Evolutionary conservation across 257 asterid genomes (phyloP).

Genomic region (Gynochthodes officinalis): DNA sequence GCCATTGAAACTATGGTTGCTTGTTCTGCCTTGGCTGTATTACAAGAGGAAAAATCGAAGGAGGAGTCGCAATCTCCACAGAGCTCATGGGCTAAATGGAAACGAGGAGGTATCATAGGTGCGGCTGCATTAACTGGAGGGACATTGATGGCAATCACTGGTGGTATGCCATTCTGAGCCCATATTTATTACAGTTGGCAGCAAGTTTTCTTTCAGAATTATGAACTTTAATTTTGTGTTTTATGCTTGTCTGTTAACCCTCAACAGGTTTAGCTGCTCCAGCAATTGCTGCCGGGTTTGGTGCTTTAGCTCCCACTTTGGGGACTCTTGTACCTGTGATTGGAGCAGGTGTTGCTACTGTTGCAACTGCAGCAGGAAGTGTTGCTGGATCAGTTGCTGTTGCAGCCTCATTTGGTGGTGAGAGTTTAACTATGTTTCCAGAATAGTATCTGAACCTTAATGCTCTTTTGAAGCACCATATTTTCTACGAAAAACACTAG

Average conservation of each 20-base stretch:
- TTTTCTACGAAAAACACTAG: neutral
- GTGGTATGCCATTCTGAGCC: slow-evolving; percentile 43
- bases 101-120: slow-evolving; percentile 91
- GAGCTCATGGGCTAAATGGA: slow-evolving; percentile 82
- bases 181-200: neutral
- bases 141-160: slow-evolving; percentile 91
- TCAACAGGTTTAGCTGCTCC: slow-evolving; percentile 90
- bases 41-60: slow-evolving; percentile 67
- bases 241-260: slow-evolving; percentile 8
- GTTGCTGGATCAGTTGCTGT: slow-evolving; percentile 98
- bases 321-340: slow-evolving; percentile 85
- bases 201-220: neutral
- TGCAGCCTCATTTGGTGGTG: slow-evolving; percentile 98
- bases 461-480: neutral
- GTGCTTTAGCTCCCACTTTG: slow-evolving; percentile 90
- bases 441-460: slow-evolving; percentile 2
- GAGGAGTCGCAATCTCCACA: slow-evolving; percentile 43
- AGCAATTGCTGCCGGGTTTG: slow-evolving; percentile 92
- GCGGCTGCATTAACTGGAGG: slow-evolving; percentile 99
- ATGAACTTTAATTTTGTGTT: neutral
- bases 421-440: slow-evolving; percentile 12
- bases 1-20: slow-evolving; percentile 85
- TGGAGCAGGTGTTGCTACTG: slow-evolving; percentile 95
- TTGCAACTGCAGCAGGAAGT: slow-evolving; percentile 94
- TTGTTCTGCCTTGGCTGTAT: slow-evolving; percentile 87